These are phyloP conservation scores for Pilatotrama ljubarskyi DNA, from an alignment of 768 basidiomycete genomes.

Conservation along the genomic window DNA sequence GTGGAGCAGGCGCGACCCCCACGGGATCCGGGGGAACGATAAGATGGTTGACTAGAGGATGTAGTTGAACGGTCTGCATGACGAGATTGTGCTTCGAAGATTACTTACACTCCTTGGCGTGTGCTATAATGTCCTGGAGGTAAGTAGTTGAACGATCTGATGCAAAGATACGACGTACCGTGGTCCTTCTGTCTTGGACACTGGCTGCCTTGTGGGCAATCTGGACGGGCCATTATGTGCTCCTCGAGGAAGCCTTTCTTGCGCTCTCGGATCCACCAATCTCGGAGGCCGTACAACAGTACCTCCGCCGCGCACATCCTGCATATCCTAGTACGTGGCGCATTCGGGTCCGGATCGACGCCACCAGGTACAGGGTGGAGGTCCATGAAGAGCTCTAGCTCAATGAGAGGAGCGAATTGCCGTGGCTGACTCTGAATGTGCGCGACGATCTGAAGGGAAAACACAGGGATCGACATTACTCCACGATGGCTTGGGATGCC, in stretches of 20 bases:
- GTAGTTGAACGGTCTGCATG: not conserved
- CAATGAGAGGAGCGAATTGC: slow-evolving; percentile 66
- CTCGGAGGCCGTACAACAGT: slow-evolving; percentile 70
- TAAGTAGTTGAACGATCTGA: not conserved
- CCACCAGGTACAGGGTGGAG: slow-evolving; percentile 59
- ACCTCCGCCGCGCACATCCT: slow-evolving; percentile 75
- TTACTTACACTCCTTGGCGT: slow-evolving; percentile 74
- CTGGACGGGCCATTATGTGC: slow-evolving; percentile 54
- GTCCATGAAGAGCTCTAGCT: slow-evolving; percentile 69
- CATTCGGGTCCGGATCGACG: slow-evolving; percentile 54
- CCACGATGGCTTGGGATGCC: not conserved
- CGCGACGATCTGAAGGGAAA: slow-evolving; percentile 54
- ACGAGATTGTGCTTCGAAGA: not conserved
- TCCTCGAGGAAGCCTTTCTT: slow-evolving; percentile 65
- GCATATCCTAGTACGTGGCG: slow-evolving; percentile 64
- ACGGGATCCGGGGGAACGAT: slow-evolving; percentile 23
- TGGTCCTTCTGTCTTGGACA: slow-evolving; percentile 68
- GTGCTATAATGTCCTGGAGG: slow-evolving; percentile 41
- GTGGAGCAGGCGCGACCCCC: not conserved
- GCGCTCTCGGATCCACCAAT: slow-evolving; percentile 84
- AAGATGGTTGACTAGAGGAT: slow-evolving; percentile 35
- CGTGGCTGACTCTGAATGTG: slow-evolving; percentile 60
- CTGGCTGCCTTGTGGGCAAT: slow-evolving; percentile 63
- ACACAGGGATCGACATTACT: not conserved
- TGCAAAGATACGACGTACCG: slow-evolving; percentile 42